Evolutionary conservation across 2,329 filamentous ascomycete species (phyloP), one percentile per base, ranked within the genome.

Genomic region (Thermothelomyces thermophilus): DNA sequence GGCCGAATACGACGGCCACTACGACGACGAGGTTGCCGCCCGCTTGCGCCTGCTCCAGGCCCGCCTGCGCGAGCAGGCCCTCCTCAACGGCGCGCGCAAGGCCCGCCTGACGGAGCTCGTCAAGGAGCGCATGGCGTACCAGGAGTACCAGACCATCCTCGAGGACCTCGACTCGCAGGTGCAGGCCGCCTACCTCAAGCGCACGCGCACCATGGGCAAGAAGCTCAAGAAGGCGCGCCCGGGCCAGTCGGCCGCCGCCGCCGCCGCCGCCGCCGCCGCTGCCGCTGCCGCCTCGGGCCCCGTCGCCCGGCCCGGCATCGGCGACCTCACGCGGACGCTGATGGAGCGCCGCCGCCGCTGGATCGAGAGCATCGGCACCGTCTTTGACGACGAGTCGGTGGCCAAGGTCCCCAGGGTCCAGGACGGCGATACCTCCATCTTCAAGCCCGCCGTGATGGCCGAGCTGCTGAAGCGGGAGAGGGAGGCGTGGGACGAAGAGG

Each of bases 101-200:
- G 77, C 88, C 6, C 82, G 90, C 2, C 75, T 98, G 10, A 82
- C 88, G 1, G 90, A 96, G 33, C 77, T 96, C 24, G 88, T 93
- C 7, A 86, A 90, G 60, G 90, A 95, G 65, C 84, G 89, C 57
- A 91, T 98, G 81, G 93, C 93, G 0, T 84, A 93, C 70, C 93
- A 98, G 64, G 93, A 98, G 66, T 98, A 95, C 72, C 86, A 85
- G 66, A 96, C 90, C 49, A 98, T 98, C 60, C 84, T 94, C 44
- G 93, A 98, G 65, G 93, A 98, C 66, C 82, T 98, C 19, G 93
- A 98, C 72, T 83, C 84, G 36, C 93, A 97, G 65, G 90, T 97
- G 36, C 90, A 97, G 64, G 85, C 88, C 45, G 91, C 93, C 3
- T 98, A 97, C 64, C 82, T 95, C 39, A 98, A 98, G 72, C 86